A percentile compares a stretch with the other conserved stretches of the same genome.
phyloP scores from a whole-genome alignment of 2,329 filamentous ascomycete genomes.

The Hypoxylon sp. region DNA sequence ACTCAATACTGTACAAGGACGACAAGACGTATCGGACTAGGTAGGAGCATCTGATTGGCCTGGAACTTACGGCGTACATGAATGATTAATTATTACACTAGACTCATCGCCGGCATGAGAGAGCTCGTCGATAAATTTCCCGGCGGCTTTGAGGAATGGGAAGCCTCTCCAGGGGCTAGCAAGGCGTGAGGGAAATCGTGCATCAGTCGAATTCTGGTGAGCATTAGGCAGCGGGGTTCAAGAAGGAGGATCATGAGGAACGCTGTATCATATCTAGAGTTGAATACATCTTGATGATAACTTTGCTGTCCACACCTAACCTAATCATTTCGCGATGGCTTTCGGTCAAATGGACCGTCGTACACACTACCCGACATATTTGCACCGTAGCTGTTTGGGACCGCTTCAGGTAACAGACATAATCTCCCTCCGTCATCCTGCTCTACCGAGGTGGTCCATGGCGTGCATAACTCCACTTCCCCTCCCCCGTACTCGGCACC shows the following conservation, averaged over 20 bases:
- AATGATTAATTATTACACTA: conserved; percentile 14
- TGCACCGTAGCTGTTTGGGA: background rate
- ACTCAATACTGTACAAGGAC: conserved; percentile 43
- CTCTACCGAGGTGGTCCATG: background rate
- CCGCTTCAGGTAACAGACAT: background rate
- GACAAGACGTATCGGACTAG: conserved; percentile 40
- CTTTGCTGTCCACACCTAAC: too few species aligned
- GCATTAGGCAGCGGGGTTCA: background rate
- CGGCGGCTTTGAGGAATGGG: conserved; percentile 40
- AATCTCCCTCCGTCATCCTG: conserved; percentile 6
- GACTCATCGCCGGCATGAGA: conserved; percentile 39
- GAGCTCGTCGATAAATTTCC: conserved; percentile 39
- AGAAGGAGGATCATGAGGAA: background rate
- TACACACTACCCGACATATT: background rate
- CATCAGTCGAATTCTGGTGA: background rate
- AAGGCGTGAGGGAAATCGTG: background rate
- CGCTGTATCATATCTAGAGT: background rate
- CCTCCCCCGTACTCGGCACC: conserved; percentile 26
- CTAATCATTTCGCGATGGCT: background rate
- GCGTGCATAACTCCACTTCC: conserved; percentile 35
- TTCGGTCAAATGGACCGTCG: background rate
- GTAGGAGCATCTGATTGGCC: conserved; percentile 12
- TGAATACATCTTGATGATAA: background rate
- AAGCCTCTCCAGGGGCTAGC: conserved; percentile 3
- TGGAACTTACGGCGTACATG: background rate